These are phyloP conservation scores for Ceratocystiopsis minuta DNA, from an alignment of 2,329 filamentous ascomycete species.

Conservation along the genomic window DNA sequence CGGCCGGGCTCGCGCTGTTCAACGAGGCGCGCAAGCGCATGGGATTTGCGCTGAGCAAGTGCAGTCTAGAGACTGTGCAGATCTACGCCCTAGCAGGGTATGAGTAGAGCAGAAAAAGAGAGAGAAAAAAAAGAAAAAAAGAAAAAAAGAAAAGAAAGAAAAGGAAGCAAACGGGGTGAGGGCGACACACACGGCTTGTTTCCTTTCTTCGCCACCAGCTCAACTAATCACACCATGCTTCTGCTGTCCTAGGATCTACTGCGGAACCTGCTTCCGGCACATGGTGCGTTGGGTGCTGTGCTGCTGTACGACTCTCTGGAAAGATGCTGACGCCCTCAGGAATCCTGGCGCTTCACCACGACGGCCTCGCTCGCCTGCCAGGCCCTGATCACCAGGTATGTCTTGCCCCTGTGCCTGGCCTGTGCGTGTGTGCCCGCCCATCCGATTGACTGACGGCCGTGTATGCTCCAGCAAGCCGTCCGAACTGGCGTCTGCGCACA, in stretches of 20 bases:
- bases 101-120: too few relatives aligned
- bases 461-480: conserved; percentile 20
- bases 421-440: background rate
- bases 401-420: too few relatives aligned
- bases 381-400: conserved; percentile 34
- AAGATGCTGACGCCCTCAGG: too few relatives aligned
- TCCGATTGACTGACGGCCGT: too few relatives aligned
- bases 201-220: conserved; percentile 7
- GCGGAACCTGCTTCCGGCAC: conserved; percentile 31
- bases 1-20: conserved; percentile 40
- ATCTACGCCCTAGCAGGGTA: conserved; percentile 37
- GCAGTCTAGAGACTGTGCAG: conserved; percentile 40
- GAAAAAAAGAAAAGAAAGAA: too few relatives aligned
- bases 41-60: conserved; percentile 36
- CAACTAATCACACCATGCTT: too few relatives aligned
- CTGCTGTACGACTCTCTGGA: too few relatives aligned
- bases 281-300: too few relatives aligned
- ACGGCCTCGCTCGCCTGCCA: conserved; percentile 39
- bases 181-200: too few relatives aligned
- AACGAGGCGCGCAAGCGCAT: conserved; percentile 44
- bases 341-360: conserved; percentile 40
- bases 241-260: conserved; percentile 33
- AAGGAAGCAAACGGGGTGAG: too few relatives aligned
- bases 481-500: conserved; percentile 27
- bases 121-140: too few relatives aligned